Percentiles rank a stretch among this genome's conserved stretches.
These are phyloP conservation scores for Mycena haematopus DNA, from an alignment of 768 basidiomycete species.

Conservation along the genomic window DNA sequence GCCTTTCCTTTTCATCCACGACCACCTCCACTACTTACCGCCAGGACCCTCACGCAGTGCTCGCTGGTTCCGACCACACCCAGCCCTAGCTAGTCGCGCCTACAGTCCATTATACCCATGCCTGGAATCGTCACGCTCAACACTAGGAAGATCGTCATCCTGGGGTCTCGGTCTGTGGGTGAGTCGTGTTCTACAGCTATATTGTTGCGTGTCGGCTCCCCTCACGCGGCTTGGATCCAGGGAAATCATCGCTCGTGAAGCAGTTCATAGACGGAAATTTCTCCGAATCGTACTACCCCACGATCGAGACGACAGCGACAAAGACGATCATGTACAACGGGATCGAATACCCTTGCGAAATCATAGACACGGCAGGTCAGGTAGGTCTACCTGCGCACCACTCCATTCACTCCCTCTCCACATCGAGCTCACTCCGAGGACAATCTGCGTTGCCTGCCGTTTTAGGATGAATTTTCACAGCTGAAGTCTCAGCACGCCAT, in stretches of 20 bases:
- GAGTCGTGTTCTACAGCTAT: slow-evolving; percentile 35
- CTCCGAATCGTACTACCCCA: slow-evolving; percentile 93
- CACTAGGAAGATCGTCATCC: slow-evolving; percentile 79
- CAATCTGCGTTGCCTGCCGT: background rate
- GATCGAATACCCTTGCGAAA: slow-evolving; percentile 93
- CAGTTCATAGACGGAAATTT: slow-evolving; percentile 95
- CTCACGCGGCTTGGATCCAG: slow-evolving; percentile 48
- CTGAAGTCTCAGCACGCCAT: slow-evolving; percentile 94
- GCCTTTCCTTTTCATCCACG: background rate
- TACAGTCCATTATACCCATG: slow-evolving; percentile 2
- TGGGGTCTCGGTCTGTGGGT: slow-evolving; percentile 92
- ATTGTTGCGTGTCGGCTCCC: slow-evolving; percentile 26
- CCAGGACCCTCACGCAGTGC: slow-evolving; percentile 1
- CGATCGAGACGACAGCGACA: slow-evolving; percentile 87
- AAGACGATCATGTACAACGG: slow-evolving; percentile 90
- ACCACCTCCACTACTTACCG: background rate
- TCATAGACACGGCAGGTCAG: slow-evolving; percentile 98
- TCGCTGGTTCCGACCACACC: slow-evolving; percentile 4
- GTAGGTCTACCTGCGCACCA: slow-evolving; percentile 48
- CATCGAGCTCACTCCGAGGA: too few species aligned
- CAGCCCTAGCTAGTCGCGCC: background rate
- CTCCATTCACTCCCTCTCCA: too few species aligned
- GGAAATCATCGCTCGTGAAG: slow-evolving; percentile 92
- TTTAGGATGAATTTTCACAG: slow-evolving; percentile 93
- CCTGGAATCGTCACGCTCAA: slow-evolving; percentile 18